Conservation (phyloP, 768 basidiomycete species). For the Leucocoprinus leucothites region DNA sequence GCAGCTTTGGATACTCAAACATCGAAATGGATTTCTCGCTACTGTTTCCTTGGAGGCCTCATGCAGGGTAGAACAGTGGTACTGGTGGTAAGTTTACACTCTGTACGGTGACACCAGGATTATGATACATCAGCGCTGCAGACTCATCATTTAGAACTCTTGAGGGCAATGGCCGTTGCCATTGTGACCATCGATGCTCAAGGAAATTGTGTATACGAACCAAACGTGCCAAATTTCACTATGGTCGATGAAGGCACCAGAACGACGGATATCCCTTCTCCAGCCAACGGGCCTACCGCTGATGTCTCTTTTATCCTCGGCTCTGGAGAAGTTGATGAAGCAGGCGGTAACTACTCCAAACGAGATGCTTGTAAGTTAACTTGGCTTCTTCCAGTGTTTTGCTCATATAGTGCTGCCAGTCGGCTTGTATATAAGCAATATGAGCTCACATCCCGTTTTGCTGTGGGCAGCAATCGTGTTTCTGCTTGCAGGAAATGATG, state of each 20-base stretch:
- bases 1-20: slow-evolving; percentile 50
- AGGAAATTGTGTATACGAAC: background rate
- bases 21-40: slow-evolving; percentile 18
- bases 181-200: background rate
- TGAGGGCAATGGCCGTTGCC: background rate
- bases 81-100: background rate
- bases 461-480: slow-evolving; percentile 20
- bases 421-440: background rate
- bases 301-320: background rate
- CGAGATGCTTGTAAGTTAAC: slow-evolving; percentile 2
- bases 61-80: background rate
- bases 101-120: background rate
- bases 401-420: background rate
- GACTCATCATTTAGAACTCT: background rate
- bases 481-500: slow-evolving; percentile 19
- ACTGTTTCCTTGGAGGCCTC: background rate
- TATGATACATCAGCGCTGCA: background rate
- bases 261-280: too few relatives aligned
- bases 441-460: slow-evolving; percentile 16
- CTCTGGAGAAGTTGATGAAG: background rate
- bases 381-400: background rate
- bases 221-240: too few relatives aligned
- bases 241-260: too few relatives aligned
- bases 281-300: too few relatives aligned
- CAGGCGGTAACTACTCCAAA: background rate